These are phyloP conservation scores for Neocucurbitaria cava DNA, from an alignment of 2,329 filamentous ascomycete genomes.

Conservation along the genomic window DNA sequence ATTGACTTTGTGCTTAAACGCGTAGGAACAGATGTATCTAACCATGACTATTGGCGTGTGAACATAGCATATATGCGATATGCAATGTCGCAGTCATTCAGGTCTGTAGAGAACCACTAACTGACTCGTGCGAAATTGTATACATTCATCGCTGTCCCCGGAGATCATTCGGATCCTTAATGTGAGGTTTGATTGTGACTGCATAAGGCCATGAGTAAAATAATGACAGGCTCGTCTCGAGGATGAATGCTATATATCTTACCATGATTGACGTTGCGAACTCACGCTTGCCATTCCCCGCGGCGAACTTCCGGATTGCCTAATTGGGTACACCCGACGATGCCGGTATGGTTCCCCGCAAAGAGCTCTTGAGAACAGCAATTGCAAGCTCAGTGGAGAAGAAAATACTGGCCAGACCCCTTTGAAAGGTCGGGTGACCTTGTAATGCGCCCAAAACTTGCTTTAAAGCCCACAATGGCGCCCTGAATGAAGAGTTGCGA, in stretches of 20 bases:
- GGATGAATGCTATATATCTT: neutral
- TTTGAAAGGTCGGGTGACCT: slow-evolving; percentile 6
- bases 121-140: neutral
- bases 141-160: neutral
- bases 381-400: slow-evolving; percentile 3
- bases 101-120: neutral
- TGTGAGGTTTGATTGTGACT: neutral
- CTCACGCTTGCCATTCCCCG: neutral
- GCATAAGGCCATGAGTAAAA: neutral
- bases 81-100: too few relatives aligned
- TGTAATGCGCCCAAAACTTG: neutral
- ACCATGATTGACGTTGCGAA: neutral
- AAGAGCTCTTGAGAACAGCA: slow-evolving; percentile 5
- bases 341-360: slow-evolving; percentile 23
- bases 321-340: slow-evolving; percentile 15
- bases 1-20: too few relatives aligned
- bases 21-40: too few relatives aligned
- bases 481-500: neutral
- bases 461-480: slow-evolving; percentile 13
- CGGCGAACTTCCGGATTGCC: slow-evolving; percentile 15
- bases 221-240: neutral
- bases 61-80: too few relatives aligned
- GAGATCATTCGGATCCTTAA: neutral
- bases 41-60: too few relatives aligned
- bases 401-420: slow-evolving; percentile 8